These are phyloP conservation scores for Physocladia obscura DNA, from an alignment of 192 early-diverging fungal species.

Conservation along the genomic window DNA sequence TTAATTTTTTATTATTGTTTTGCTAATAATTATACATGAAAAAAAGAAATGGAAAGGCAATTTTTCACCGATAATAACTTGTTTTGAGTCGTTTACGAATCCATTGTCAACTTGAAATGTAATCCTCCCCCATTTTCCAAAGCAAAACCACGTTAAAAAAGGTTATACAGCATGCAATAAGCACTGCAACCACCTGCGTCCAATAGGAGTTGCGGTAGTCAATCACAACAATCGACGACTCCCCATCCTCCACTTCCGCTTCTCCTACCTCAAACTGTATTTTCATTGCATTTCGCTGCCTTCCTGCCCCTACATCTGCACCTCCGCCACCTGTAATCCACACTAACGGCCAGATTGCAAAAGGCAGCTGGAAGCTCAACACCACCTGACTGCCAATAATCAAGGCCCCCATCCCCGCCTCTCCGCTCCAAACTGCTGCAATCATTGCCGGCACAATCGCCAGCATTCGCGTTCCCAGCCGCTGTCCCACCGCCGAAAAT, in stretches of 20 bases:
- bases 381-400: slow-evolving; percentile 77
- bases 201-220: background rate
- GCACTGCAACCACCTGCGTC: slow-evolving; percentile 15
- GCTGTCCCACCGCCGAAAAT: slow-evolving; percentile 62
- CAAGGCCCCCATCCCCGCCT: slow-evolving; percentile 61
- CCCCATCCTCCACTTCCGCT: slow-evolving; percentile 10
- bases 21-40: too few relatives aligned
- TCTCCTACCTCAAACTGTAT: background rate
- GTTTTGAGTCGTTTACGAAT: background rate
- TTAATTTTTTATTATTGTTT: too few relatives aligned
- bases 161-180: slow-evolving; percentile 33
- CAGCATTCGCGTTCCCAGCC: slow-evolving; percentile 68
- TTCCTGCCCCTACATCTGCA: slow-evolving; percentile 12
- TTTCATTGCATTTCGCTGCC: slow-evolving; percentile 18
- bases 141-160: slow-evolving; percentile 38
- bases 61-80: background rate
- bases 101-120: too few relatives aligned
- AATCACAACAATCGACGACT: background rate
- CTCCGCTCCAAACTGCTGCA: slow-evolving; percentile 62
- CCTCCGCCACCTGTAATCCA: slow-evolving; percentile 56
- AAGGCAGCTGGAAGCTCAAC: slow-evolving; percentile 74
- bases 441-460: slow-evolving; percentile 74
- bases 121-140: slow-evolving; percentile 19
- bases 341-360: slow-evolving; percentile 78
- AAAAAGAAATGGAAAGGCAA: too few relatives aligned